These are phyloP conservation scores for bread wheat (Triticum aestivum) DNA, from an alignment of 176 grass and related monocot species.

Conservation along the genomic window IWGSC_CS_RefSeq_v2.1 NC_057801.1:847962540-847963039, in stretches of 20 bases:
- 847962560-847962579: constrained; percentile 26
- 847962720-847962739: constrained; percentile 2
- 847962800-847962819: neutral
- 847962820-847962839: neutral
- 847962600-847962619: constrained; percentile 87
- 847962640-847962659: constrained; percentile 55
- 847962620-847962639: constrained; percentile 43
- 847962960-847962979: neutral
- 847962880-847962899: constrained; percentile 9
- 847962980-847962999: neutral
- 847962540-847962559: constrained; percentile 33
- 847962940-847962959: neutral
- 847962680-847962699: constrained; percentile 69
- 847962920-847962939: neutral
- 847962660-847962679: constrained; percentile 75
- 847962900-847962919: neutral
- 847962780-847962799: neutral
- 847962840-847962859: neutral
- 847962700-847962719: constrained; percentile 89
- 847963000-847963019: neutral
- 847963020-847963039: neutral
- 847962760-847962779: neutral
- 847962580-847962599: constrained; percentile 51
- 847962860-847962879: neutral
- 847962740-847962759: constrained; percentile 9